Evolutionary conservation across 495 filamentous ascomycete genomes (phyloP), one percentile per base, ranked within the genome.

Genomic region (Oidiodendron maius): DNA sequence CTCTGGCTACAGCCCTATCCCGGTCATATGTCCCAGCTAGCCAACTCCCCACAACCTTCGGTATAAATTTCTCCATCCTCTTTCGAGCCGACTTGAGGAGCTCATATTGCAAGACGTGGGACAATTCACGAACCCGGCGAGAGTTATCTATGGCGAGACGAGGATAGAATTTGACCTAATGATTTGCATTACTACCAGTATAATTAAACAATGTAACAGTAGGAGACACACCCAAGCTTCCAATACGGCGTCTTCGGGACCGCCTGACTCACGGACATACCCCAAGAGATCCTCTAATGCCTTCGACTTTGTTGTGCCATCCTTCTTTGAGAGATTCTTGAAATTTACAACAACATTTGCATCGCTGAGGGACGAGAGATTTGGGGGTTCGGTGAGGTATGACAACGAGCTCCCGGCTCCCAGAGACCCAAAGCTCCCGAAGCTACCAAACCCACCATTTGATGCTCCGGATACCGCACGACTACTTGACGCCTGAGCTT

Each of bases 251-350:
- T 94, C 87, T 59, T 95, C 87, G 12, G 83, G 63, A 6, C 77
- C 82, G 2, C 71, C 75, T 18, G 60, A 64, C 24, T 67, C 61
- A 37, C 70, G 58, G n/a, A 89, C 68, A 57, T 84, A 77, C 32
- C 75, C 61, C 38, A 83, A 76, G 25, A 99, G 62, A 35, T 96
- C 91, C 46, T 97, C 91, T 41, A 99, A 62, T 0, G 89, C 93
- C 62, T 94, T 96, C n/a, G 83, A 74, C 57, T 94, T 91, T 22
- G 94, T 99, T 12, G 80, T 91, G 48, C 83, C 83, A 69, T 96
- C 91, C 64, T 89, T 95, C 69, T 97, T 99, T 39, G 81, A 75
- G 13, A 96, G 72, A 56, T 91, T 94, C 63, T 96, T 95, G 71
- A 95, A 91, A 17, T 83, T 77, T 8, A 99, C 90, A 12, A 88